Base-by-base conservation (phyloP, 345 rosid species). In the Rhodamnia rubescens region DNA sequence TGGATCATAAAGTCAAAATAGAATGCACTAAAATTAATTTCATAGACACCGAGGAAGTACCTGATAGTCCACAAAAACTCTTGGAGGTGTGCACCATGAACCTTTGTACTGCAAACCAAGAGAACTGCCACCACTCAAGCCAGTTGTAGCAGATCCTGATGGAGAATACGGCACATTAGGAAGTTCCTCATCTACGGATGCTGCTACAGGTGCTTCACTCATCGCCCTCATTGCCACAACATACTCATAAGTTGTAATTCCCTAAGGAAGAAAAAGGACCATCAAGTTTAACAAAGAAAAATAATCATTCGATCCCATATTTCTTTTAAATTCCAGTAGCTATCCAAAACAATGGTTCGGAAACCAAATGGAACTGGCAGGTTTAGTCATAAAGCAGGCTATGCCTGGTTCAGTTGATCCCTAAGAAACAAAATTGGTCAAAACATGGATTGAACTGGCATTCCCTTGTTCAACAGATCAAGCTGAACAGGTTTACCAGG, bases 11-110 rank as follows among this genome's bases (percentile, higher is more conserved):
- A 54, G 55, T 42, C 83, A 52, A 50, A 82, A 53, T 16, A 47
- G 27, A 36, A 75, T 7, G 32, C 54, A 69, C 82, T 51, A 51
- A 74, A 42, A 10, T 61, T 56, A 52, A 40, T 61, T 27, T 78
- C 49, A 18, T 74, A 84, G 27, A 81, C 69, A 50, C 32, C 29
- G 5, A 57, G 44, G 80, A 8, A 36, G 53, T 92, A 96, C 99
- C 98, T 95, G 97, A 92, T 96, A 90, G 90, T 96, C 99, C 86
- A 97, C 94, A 88, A 94, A 96, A 81, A 96, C 93, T 91, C 99
- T 90, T 42, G 99, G 99, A 89, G 98, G 98, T 74, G 98, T 95
- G 89, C 99, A 96, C 99, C 99, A 96, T 83, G 92, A 93, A n/a
- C 98, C 98, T 84, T 91, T 95, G 89, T 93, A 91, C 89, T 93